Base-by-base conservation (phyloP, 2,329 filamentous ascomycete genomes). In the Venturiaceae sp. region DNA sequence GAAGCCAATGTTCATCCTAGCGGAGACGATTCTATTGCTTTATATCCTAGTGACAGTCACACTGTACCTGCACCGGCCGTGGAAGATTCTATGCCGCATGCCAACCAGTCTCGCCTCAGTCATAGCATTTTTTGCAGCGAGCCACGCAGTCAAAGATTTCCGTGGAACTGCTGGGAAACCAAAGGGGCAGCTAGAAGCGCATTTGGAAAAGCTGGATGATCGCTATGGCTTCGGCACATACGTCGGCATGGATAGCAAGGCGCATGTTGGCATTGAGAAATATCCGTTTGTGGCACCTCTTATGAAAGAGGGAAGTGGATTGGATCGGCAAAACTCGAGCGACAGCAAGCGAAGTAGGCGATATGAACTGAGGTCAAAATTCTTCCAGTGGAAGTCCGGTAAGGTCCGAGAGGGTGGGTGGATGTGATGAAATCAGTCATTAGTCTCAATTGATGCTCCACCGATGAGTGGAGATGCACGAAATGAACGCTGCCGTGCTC, bases 251-350 rank as follows among this genome's bases (percentile, higher is more conserved):
- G 80, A 83, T 61, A 76, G 78, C 0, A 69, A 69, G 7, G 66
- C 69, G 0, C 78, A 83, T 58, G 60, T 80, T 0, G 82, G 82
- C 0, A 77, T 84, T 46, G 81, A 84, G 34, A 65, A 72, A 26
- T 71, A 75, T 26, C 75, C 76, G 0, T 74, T 75, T 56, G 73
- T 80, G 0, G 69, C 71, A 3, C 64, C 65, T 0, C 37, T 70
- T 21, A 56, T 30, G 23, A 58, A 26, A 28, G 26, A 3, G 2
- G 23, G 33, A 23, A 23, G 13, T n/a, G 28, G 54, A 14, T 26
- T 55, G 6, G 6, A 7, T 3, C 16, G 21, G 14, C 3, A 28
- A 30, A 14, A 19, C 37, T 19, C 16, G n/a, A 14, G 3, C 7
- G n/a, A 32, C 1, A 23, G 26, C 21, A 41, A 28, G n/a, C 14